Percentiles rank a stretch among this genome's conserved stretches.
Conservation (phyloP, 164 flowering plant genomes). For the Saururus chinensis region DNA sequence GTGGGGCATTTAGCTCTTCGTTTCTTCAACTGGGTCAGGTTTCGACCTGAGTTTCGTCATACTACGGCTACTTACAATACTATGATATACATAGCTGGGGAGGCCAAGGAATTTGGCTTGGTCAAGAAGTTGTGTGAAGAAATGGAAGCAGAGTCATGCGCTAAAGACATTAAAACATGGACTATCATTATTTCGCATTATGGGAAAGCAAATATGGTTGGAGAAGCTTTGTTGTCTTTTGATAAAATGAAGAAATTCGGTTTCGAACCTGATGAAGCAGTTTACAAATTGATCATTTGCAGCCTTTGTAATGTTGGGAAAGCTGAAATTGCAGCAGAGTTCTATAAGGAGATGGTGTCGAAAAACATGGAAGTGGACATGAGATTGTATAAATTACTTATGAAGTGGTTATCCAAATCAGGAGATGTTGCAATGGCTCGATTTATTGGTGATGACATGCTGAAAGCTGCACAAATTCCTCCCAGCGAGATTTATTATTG, state of each 20-base stretch:
- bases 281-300: constrained; percentile 34
- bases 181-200: constrained; percentile 48
- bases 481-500: constrained; percentile 28
- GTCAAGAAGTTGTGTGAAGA: constrained; percentile 43
- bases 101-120: constrained; percentile 46
- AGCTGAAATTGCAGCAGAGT: constrained; percentile 64
- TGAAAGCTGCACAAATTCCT: constrained; percentile 30
- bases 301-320: constrained; percentile 40
- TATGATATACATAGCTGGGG: constrained; percentile 62
- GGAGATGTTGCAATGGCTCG: constrained; percentile 42
- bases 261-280: constrained; percentile 43
- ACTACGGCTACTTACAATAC: constrained; percentile 52
- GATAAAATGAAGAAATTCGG: constrained; percentile 55
- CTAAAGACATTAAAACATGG: constrained; percentile 65
- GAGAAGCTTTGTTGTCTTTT: constrained; percentile 45
- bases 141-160: constrained; percentile 45
- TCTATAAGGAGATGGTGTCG: constrained; percentile 59
- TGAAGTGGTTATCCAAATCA: constrained; percentile 40
- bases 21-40: constrained; percentile 68
- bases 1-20: constrained; percentile 54
- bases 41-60: constrained; percentile 35
- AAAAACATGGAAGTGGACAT: constrained; percentile 33
- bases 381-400: constrained; percentile 27
- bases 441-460: constrained; percentile 59
- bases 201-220: constrained; percentile 49